Percentiles rank a stretch among this genome's conserved stretches.
These are phyloP conservation scores for Pleurotus eryngii DNA, from an alignment of 768 basidiomycete species.

Conservation along the genomic window DNA sequence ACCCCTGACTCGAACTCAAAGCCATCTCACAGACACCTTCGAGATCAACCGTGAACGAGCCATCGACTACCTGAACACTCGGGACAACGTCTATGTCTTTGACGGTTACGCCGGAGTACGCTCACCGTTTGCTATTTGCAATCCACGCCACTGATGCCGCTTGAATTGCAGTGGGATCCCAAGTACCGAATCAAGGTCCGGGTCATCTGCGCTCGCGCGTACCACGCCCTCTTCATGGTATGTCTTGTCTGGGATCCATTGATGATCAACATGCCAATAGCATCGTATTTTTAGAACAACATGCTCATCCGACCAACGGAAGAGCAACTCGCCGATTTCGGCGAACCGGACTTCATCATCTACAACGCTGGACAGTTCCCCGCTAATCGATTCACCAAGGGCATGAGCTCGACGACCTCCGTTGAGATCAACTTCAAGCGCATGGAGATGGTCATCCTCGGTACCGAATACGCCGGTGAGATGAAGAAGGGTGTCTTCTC, in stretches of 20 bases:
- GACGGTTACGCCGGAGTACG: constrained; percentile 90
- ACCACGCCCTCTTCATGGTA: constrained; percentile 98
- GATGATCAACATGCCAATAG: constrained; percentile 8
- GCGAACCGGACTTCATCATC: constrained; percentile 98
- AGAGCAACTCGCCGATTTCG: constrained; percentile 90
- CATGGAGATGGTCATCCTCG: constrained; percentile 99
- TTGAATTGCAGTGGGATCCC: constrained; percentile 78
- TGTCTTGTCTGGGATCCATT: constrained; percentile 24
- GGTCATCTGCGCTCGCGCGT: constrained; percentile 96
- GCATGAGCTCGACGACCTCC: constrained; percentile 98
- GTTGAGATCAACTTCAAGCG: constrained; percentile 99
- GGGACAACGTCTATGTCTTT: constrained; percentile 97
- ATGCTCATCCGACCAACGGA: constrained; percentile 99
- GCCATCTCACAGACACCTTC: constrained; percentile 72
- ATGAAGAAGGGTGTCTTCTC: constrained; percentile 99
- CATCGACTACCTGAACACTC: constrained; percentile 98
- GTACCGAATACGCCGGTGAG: constrained; percentile 96
- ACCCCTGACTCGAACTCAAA: not conserved
- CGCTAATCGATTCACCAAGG: constrained; percentile 99
- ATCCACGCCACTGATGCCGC: constrained; percentile 7
- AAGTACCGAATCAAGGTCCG: constrained; percentile 99
- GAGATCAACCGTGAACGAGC: constrained; percentile 99
- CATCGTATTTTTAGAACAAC: constrained; percentile 69
- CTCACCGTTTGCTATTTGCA: not conserved
- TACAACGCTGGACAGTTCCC: constrained; percentile 99